Evolutionary conservation across 768 basidiomycete species (phyloP).

Genomic region (Amanita phalloides): DNA sequence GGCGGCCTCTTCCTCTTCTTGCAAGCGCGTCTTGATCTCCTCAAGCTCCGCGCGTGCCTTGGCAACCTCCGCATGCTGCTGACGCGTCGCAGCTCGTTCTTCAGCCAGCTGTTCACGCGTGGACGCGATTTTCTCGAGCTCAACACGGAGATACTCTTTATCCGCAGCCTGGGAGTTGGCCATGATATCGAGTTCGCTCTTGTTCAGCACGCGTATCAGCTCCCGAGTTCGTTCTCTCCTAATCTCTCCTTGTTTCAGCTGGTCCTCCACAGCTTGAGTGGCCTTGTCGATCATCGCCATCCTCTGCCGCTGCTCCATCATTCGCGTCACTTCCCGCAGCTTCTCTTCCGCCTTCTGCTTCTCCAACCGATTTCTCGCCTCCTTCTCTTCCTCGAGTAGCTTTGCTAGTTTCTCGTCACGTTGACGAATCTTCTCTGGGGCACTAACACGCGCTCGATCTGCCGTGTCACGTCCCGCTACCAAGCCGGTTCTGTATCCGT

Average conservation of each 20-base stretch:
- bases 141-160: not conserved
- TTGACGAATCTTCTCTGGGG: not conserved
- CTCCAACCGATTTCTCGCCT: not conserved
- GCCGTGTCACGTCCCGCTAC: slow-evolving; percentile 2
- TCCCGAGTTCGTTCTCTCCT: slow-evolving; percentile 3
- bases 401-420: slow-evolving; percentile 2
- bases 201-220: slow-evolving; percentile 1
- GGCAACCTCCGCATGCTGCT: not conserved
- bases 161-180: not conserved
- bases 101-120: not conserved
- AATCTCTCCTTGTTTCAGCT: slow-evolving; percentile 1
- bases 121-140: slow-evolving; percentile 1
- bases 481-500: not conserved
- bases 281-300: not conserved
- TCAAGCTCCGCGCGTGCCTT: slow-evolving; percentile 1
- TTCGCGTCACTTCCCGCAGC: not conserved
- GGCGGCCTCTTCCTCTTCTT: not conserved
- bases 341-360: not conserved
- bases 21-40: not conserved
- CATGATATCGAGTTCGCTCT: slow-evolving; percentile 6
- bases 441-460: not conserved
- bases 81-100: not conserved
- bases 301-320: not conserved
- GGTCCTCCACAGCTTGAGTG: not conserved
- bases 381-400: not conserved